A percentile compares a stretch with the other conserved stretches of the same genome.
Evolutionary conservation across 1,284 basidiomycete species (phyloP).

Genomic region (Ustilago curta): DNA sequence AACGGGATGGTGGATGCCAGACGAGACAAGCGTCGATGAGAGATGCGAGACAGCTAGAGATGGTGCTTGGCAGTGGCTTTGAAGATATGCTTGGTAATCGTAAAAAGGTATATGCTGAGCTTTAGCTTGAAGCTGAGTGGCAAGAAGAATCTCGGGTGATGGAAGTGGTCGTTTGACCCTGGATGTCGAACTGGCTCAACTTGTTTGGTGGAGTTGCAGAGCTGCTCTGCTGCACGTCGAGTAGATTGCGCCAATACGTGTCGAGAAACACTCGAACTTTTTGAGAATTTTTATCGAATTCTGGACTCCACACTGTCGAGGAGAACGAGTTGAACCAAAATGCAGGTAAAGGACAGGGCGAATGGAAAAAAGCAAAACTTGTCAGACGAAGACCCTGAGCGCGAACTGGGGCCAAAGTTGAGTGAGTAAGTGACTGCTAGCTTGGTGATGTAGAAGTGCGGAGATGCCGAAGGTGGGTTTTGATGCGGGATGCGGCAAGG

Average conservation of each 20-base stretch:
- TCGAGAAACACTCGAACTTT: constrained; percentile 15
- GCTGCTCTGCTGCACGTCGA: constrained; percentile 32
- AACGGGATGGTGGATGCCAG: constrained; percentile 3
- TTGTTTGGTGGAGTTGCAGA: constrained; percentile 9
- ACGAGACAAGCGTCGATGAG: not conserved
- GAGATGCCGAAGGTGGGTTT: not conserved
- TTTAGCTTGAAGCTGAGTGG: not conserved
- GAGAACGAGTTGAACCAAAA: too few relatives aligned
- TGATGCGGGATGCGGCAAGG: too few relatives aligned
- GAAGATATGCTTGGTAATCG: not conserved
- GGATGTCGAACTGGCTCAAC: constrained; percentile 2
- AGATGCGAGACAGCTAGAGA: not conserved
- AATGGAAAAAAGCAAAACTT: too few relatives aligned
- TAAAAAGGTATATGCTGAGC: not conserved
- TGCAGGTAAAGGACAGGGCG: too few relatives aligned
- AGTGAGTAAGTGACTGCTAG: not conserved
- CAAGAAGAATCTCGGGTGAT: constrained; percentile 3
- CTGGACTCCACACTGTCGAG: constrained; percentile 27
- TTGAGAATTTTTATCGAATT: constrained; percentile 50
- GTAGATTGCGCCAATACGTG: constrained; percentile 20
- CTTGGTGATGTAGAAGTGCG: not conserved
- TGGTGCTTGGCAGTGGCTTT: not conserved
- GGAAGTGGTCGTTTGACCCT: constrained; percentile 25
- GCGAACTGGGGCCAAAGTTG: too few relatives aligned
- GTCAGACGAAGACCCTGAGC: too few relatives aligned